Evolutionary conservation across 2,329 filamentous ascomycete species (phyloP), one percentile per base, ranked within the genome.

Genomic region (Monosporascus sp.): DNA sequence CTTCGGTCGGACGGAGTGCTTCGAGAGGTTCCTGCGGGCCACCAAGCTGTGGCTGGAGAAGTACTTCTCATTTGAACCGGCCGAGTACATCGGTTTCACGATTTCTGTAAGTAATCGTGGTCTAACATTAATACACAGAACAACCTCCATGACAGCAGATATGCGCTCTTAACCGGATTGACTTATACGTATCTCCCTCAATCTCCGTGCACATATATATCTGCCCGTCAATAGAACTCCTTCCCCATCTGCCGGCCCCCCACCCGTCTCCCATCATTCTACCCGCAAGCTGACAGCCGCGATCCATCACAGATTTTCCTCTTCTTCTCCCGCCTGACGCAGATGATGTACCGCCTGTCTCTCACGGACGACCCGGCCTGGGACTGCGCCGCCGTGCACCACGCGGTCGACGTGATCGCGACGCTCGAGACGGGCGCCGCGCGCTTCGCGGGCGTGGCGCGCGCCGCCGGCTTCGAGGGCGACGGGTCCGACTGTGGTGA

Each of bases 311-410:
- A 46, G 43, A 25, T 46, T 3, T 47, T 62, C 37, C 57, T 66
- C 5, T 60, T 62, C 52, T 65, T 65, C 54, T 59, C 59, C 24
- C 61, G 63, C 50, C 49, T 58, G 18, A 54, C 59, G 35, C 64
- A 67, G 51, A 58, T 62, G 2, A 52, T 67, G 6, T 68, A 68
- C 52, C 60, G 65, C 3, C 62, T 68, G 7, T 54, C 59, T 38
- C 49, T 65, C 6, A 51, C 61, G 11, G 63, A 66, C 25, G 64
- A 65, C 18, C 58, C 63, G 17, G 62, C 55, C 15, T 65, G 63
- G 65, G 65, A 67, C 47, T 57, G 59, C 46, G 39, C 38, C 22
- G 50, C 55, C 9, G 56, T 61, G 2, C 46, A 52, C 7, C 50
- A 55, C n/a, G 51, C 45, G 41, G 46, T 63, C 31, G 64, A 65